phyloP scores from a whole-genome alignment of 768 basidiomycete genomes.

The Holtermanniella nyarrowii region DNA sequence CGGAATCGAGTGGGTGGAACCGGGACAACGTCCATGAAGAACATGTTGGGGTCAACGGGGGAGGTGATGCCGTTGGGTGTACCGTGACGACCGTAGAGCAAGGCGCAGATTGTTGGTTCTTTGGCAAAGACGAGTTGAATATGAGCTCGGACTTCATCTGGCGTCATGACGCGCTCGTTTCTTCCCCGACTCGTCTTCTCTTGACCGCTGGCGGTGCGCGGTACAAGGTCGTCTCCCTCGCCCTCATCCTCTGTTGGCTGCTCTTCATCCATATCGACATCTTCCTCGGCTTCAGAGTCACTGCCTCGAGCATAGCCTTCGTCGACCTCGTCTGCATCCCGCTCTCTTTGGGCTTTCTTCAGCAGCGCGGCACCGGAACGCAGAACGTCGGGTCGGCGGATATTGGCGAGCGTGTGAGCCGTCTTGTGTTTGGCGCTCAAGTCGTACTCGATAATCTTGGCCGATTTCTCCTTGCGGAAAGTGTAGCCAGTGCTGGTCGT shows the following conservation, averaged over 20 bases:
- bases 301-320: conserved; percentile 44
- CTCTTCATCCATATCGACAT: conserved; percentile 43
- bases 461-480: conserved; percentile 85
- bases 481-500: conserved; percentile 60
- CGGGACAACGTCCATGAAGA: conserved; percentile 86
- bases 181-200: conserved; percentile 66
- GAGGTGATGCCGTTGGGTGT: conserved; percentile 44
- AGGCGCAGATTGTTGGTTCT: conserved; percentile 66
- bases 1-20: conserved; percentile 93
- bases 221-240: conserved; percentile 37
- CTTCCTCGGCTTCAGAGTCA: conserved; percentile 31
- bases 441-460: conserved; percentile 90
- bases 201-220: conserved; percentile 57
- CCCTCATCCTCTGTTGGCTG: conserved; percentile 46
- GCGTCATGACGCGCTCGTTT: conserved; percentile 79
- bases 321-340: conserved; percentile 22
- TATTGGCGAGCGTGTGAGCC: conserved; percentile 47
- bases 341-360: conserved; percentile 7
- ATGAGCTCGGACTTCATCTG: conserved; percentile 90
- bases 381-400: conserved; percentile 70
- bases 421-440: conserved; percentile 68
- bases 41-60: conserved; percentile 66
- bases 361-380: conserved; percentile 10
- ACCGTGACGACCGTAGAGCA: conserved; percentile 89
- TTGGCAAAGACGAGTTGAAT: conserved; percentile 77